phyloP scores from a whole-genome alignment of 1,284 basidiomycete species.

The Coniferiporia sulphurascens region DNA sequence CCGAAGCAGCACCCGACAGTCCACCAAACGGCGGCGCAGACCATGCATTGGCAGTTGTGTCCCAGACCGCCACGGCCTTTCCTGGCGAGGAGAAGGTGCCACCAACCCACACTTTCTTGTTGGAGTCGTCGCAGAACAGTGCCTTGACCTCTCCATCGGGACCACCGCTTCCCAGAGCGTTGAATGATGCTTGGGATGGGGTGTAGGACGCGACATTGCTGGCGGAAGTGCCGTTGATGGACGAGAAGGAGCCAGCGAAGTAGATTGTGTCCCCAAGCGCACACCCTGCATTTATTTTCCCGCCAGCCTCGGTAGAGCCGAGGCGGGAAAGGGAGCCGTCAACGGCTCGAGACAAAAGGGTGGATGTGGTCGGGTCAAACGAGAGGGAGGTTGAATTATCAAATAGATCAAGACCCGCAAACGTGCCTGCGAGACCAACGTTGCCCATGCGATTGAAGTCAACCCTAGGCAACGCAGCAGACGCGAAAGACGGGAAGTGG shows the following conservation, averaged over 20 bases:
- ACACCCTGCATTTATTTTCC: slow-evolving; percentile 63
- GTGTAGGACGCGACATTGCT: slow-evolving; percentile 74
- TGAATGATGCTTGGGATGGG: slow-evolving; percentile 51
- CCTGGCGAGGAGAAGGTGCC: slow-evolving; percentile 74
- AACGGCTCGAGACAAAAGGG: slow-evolving; percentile 61
- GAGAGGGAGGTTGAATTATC: slow-evolving; percentile 48
- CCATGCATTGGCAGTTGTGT: slow-evolving; percentile 63
- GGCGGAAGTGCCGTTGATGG: slow-evolving; percentile 52
- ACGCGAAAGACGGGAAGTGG: slow-evolving; percentile 33
- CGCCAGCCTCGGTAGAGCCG: slow-evolving; percentile 67
- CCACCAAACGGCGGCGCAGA: slow-evolving; percentile 78
- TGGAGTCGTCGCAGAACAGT: slow-evolving; percentile 76
- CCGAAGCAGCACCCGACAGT: slow-evolving; percentile 62
- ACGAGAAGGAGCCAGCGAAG: slow-evolving; percentile 73
- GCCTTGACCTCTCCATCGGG: slow-evolving; percentile 72
- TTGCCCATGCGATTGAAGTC: slow-evolving; percentile 90
- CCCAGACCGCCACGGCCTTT: slow-evolving; percentile 79
- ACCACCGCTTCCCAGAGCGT: slow-evolving; percentile 52
- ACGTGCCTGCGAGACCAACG: slow-evolving; percentile 82
- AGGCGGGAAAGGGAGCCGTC: slow-evolving; percentile 60
- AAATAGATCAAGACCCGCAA: slow-evolving; percentile 79
- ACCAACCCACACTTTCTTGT: slow-evolving; percentile 78
- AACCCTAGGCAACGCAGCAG: slow-evolving; percentile 69
- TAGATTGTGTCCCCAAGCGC: slow-evolving; percentile 60
- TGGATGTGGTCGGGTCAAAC: slow-evolving; percentile 65